These are phyloP conservation scores for Parastagonospora nodorum DNA, from an alignment of 2,329 filamentous ascomycete species.

Conservation along the genomic window DNA sequence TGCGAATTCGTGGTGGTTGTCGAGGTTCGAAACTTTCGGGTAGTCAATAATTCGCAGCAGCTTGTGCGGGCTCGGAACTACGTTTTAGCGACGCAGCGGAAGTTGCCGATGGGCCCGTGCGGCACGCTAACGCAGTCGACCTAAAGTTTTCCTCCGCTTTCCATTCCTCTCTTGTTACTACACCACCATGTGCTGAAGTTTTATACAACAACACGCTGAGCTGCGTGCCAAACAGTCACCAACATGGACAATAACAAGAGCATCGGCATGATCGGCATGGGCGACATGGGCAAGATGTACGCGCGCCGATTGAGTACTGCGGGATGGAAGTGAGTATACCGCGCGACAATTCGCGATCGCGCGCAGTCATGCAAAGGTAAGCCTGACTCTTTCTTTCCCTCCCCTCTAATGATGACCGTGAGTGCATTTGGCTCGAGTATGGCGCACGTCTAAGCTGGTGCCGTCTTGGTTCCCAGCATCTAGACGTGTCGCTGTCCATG, in stretches of 20 bases:
- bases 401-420: conserved; percentile 86
- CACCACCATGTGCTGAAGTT: conserved; percentile 37
- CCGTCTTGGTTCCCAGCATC: conserved; percentile 74
- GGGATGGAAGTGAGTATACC: conserved; percentile 85
- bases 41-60: conserved; percentile 14
- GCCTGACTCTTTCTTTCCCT: conserved; percentile 19
- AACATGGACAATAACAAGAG: conserved; percentile 67
- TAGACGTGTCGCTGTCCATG: conserved; percentile 76
- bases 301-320: conserved; percentile 84
- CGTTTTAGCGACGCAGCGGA: conserved; percentile 15
- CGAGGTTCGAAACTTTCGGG: conserved; percentile 26
- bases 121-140: conserved; percentile 14
- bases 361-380: conserved; percentile 28
- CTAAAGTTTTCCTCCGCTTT: conserved; percentile 25
- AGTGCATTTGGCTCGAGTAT: conserved; percentile 99
- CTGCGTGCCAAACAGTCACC: conserved; percentile 35
- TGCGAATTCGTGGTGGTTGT: conserved; percentile 32
- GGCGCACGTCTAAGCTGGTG: conserved; percentile 65
- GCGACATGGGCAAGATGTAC: conserved; percentile 99
- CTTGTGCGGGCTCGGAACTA: conserved; percentile 9
- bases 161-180: conserved; percentile 13
- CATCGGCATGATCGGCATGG: conserved; percentile 97
- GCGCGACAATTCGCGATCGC: conserved; percentile 15
- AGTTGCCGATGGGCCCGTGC: too few species aligned
- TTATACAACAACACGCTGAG: conserved; percentile 24